Conservation (phyloP, 2,329 filamentous ascomycete species). For the Trichoderma aggressivum region DNA sequence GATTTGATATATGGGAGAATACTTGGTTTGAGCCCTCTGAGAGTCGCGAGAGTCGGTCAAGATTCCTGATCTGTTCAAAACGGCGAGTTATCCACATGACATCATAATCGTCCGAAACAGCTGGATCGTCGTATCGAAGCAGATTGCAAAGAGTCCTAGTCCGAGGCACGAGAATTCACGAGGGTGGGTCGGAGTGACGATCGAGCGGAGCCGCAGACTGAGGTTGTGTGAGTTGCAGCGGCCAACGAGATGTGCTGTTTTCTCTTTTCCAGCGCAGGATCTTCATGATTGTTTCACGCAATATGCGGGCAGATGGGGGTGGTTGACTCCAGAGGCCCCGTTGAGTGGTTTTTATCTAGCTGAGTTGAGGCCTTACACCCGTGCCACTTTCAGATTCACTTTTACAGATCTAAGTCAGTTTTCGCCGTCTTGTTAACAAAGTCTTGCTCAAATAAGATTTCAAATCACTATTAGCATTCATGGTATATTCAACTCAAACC, state of each 20-base stretch:
- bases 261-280: neutral
- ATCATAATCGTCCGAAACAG: neutral
- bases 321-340: neutral
- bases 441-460: neutral
- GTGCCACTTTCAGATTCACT: neutral
- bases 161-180: neutral
- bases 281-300: constrained; percentile 1
- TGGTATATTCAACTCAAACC: neutral
- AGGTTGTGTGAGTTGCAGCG: neutral
- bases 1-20: neutral
- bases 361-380: neutral
- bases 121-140: neutral
- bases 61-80: neutral
- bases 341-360: neutral
- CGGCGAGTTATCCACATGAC: constrained; percentile 9
- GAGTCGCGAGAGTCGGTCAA: neutral
- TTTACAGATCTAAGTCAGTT: neutral
- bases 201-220: constrained; percentile 1
- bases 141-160: constrained; percentile 1
- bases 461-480: neutral
- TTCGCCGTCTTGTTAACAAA: neutral
- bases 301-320: constrained; percentile 1
- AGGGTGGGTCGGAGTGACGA: neutral
- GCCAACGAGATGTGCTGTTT: neutral
- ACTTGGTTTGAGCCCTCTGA: neutral